Percentiles rank a stretch among this genome's conserved stretches.
These are phyloP conservation scores for Taiozyma sp. DNA, from an alignment of 1,139 yeast genomes.

Conservation along the genomic window DNA sequence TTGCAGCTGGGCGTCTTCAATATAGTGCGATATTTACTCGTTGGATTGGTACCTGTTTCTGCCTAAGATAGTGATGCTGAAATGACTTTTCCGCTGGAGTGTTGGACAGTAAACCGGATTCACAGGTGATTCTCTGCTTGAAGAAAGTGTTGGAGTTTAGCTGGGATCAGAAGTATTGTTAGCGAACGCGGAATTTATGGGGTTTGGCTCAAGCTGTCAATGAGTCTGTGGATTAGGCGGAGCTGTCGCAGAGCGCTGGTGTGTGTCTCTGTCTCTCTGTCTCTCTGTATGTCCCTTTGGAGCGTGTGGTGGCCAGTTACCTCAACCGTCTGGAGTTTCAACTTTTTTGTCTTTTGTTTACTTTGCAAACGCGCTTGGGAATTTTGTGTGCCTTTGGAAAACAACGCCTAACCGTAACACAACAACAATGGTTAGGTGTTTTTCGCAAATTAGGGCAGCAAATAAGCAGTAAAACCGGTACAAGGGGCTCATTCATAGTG, in stretches of 20 bases:
- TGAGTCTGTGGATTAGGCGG: not conserved
- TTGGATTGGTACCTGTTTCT: not conserved
- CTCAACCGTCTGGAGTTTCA: not conserved
- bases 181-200: not conserved
- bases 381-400: not conserved
- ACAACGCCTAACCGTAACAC: not conserved
- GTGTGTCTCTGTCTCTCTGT: not conserved
- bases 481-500: no score
- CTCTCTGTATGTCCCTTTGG: not conserved
- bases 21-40: not conserved
- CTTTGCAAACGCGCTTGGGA: not conserved
- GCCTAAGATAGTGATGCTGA: not conserved
- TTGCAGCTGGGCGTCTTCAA: slow-evolving; percentile 2
- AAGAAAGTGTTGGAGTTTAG: not conserved
- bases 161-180: not conserved
- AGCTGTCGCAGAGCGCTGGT: not conserved
- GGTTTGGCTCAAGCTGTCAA: not conserved
- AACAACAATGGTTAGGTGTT: not conserved
- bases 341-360: not conserved
- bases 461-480: not conserved
- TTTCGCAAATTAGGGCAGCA: not conserved
- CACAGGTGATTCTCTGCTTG: not conserved
- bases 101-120: not conserved
- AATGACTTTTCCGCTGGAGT: not conserved
- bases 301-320: not conserved